Conservation (phyloP, 2,329 filamentous ascomycete genomes). For the Pseudogymnoascus pannorum region DNA sequence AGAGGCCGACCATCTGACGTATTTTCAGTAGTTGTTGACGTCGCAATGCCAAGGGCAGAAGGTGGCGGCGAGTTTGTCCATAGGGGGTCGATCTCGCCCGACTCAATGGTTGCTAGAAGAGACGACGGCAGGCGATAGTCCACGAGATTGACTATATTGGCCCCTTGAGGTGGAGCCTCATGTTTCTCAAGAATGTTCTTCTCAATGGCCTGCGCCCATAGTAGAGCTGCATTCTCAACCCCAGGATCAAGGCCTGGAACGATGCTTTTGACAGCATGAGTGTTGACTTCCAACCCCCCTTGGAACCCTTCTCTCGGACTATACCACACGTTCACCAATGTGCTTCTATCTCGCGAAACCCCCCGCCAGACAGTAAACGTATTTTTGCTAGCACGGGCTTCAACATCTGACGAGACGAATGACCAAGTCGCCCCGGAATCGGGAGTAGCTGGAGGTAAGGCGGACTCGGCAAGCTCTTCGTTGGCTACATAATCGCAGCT, state of each 20-base stretch:
- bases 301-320: background rate
- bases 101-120: conserved; percentile 12
- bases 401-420: background rate
- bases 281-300: conserved; percentile 39
- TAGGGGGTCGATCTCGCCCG: conserved; percentile 14
- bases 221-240: conserved; percentile 49
- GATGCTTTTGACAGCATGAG: conserved; percentile 58
- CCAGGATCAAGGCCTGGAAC: conserved; percentile 64
- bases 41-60: conserved; percentile 8
- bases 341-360: conserved; percentile 59
- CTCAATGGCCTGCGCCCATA: conserved; percentile 38
- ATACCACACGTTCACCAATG: conserved; percentile 60
- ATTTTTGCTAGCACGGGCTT: background rate
- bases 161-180: background rate
- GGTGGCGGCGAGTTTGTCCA: conserved; percentile 14
- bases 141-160: conserved; percentile 32
- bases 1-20: conserved; percentile 38
- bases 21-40: conserved; percentile 24
- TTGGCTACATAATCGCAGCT: conserved; percentile 74
- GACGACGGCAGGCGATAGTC: conserved; percentile 29
- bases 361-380: conserved; percentile 48
- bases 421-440: background rate
- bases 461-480: conserved; percentile 64
- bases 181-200: background rate
- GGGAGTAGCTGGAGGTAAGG: conserved; percentile 15